Conservation (phyloP, 2,329 filamentous ascomycete species). For the Botrytis fabae region DNA sequence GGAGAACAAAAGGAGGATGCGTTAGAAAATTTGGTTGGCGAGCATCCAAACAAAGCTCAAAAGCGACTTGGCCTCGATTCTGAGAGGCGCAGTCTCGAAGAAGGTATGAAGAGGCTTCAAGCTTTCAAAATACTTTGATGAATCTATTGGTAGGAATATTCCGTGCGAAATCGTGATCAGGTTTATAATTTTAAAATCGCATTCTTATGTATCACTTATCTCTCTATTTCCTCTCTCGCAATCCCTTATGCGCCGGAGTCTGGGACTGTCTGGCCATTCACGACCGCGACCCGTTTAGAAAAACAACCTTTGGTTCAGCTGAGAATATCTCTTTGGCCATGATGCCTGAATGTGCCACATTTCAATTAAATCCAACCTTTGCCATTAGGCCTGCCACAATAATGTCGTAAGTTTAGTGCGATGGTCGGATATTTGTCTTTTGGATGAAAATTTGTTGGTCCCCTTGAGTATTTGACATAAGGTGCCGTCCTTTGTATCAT, state of each 20-base stretch:
- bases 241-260: neutral
- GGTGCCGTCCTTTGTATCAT: neutral
- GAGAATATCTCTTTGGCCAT: neutral
- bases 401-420: neutral
- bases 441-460: neutral
- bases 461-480: constrained; percentile 2
- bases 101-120: constrained; percentile 25
- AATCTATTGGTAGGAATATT: neutral
- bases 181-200: neutral
- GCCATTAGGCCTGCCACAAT: neutral
- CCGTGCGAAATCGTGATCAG: neutral
- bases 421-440: neutral
- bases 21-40: constrained; percentile 25
- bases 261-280: no score
- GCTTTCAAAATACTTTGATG: constrained; percentile 26
- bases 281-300: neutral
- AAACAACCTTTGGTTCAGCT: neutral
- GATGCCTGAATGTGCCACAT: neutral
- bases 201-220: neutral
- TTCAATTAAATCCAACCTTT: neutral
- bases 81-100: constrained; percentile 26
- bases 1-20: constrained; percentile 21
- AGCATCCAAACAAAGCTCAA: constrained; percentile 23
- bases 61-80: constrained; percentile 15
- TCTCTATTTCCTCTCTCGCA: neutral